A percentile compares a stretch with the other conserved stretches of the same genome.
Evolutionary conservation across 306 rosid genomes (phyloP).

Genomic region (Calophaca sinica): DNA sequence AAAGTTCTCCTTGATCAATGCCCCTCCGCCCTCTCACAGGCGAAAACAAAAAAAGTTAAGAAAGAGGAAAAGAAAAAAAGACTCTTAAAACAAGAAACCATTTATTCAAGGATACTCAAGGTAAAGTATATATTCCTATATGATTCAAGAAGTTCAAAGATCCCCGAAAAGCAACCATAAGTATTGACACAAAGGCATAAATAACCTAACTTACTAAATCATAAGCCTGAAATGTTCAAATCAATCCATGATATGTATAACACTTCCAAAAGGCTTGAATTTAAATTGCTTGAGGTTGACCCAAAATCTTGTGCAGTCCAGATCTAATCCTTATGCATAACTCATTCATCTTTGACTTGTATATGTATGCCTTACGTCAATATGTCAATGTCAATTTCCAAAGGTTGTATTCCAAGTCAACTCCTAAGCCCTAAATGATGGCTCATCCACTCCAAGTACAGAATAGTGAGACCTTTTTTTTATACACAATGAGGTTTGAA

Average conservation of each 20-base stretch:
- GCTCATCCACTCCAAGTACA: slow-evolving; percentile 18
- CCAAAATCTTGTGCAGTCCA: slow-evolving; percentile 19
- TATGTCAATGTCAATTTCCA: background rate
- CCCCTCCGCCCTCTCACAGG: slow-evolving; percentile 15
- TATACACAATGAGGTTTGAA: background rate
- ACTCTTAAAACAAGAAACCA: slow-evolving; percentile 17
- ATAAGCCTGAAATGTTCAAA: slow-evolving; percentile 25
- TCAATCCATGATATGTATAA: slow-evolving; percentile 30
- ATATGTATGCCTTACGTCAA: background rate
- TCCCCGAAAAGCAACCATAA: slow-evolving; percentile 2
- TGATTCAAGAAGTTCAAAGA: slow-evolving; percentile 29
- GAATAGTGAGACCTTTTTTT: slow-evolving; percentile 2
- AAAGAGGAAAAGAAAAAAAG: background rate
- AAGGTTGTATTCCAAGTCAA: slow-evolving; percentile 33
- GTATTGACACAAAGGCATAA: background rate
- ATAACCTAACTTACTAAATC: slow-evolving; percentile 33
- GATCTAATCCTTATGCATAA: slow-evolving; percentile 20
- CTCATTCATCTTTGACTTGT: background rate
- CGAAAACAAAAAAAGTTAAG: background rate
- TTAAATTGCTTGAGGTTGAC: background rate
- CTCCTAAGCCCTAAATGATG: background rate
- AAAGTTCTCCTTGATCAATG: slow-evolving; percentile 23
- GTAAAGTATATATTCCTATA: slow-evolving; percentile 21
- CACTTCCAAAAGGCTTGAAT: slow-evolving; percentile 29
- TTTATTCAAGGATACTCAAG: slow-evolving; percentile 22